These are phyloP conservation scores for Teratosphaeria epicoccoides DNA, from an alignment of 2,329 filamentous ascomycete species.

Conservation along the genomic window DNA sequence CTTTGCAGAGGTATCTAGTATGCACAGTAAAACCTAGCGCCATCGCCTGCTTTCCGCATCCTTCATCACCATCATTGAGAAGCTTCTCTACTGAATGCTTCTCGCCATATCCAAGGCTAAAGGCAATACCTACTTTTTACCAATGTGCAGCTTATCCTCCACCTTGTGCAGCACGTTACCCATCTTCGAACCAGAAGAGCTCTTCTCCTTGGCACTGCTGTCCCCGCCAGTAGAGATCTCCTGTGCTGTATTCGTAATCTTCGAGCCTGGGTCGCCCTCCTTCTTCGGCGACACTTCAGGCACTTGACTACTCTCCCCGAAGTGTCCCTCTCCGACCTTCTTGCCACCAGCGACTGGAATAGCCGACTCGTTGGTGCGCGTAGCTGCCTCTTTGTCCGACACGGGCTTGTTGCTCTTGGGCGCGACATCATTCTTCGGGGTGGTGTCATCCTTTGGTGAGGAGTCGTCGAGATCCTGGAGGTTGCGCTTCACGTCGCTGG, in stretches of 20 bases:
- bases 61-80: not conserved
- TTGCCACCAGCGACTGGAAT: not conserved
- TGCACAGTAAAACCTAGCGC: not conserved
- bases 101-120: not conserved
- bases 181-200: not conserved
- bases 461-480: not conserved
- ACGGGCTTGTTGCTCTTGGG: not conserved
- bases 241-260: not conserved
- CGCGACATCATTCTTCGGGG: not conserved
- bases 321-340: not conserved
- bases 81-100: not conserved
- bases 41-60: not conserved
- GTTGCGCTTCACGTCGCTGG: not conserved
- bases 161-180: not conserved
- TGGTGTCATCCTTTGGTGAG: not conserved
- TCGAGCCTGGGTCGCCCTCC: not conserved
- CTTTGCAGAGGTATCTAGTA: not conserved
- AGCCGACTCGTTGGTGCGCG: not conserved
- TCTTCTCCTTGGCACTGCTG: not conserved
- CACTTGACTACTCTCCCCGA: not conserved
- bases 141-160: not conserved
- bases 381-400: not conserved
- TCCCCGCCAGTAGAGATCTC: not conserved
- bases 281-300: not conserved
- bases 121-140: not conserved